These are phyloP conservation scores for Citrus maxima DNA, from an alignment of 345 rosid species.

Conservation along the genomic window DNA sequence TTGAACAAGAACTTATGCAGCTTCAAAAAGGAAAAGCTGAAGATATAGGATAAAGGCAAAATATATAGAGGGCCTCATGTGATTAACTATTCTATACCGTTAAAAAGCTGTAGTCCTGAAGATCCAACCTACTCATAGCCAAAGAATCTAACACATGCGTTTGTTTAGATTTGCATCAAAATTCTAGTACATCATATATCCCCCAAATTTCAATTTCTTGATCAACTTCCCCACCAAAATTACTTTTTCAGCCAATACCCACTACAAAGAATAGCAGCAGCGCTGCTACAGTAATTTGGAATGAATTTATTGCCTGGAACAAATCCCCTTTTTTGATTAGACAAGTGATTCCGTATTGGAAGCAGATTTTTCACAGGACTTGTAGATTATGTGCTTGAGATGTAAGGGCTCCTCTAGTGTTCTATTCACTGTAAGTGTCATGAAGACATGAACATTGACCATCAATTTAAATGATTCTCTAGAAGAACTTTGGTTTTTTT, in stretches of 20 bases:
- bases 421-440: background rate
- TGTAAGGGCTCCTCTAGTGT: background rate
- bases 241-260: background rate
- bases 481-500: too few relatives aligned
- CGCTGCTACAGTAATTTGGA: background rate
- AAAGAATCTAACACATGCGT: conserved; percentile 43
- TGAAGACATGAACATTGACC: background rate
- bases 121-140: conserved; percentile 22
- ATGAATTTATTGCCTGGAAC: background rate
- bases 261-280: background rate
- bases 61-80: conserved; percentile 13
- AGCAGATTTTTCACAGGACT: background rate
- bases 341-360: conserved; percentile 1
- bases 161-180: conserved; percentile 28
- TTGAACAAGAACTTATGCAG: background rate
- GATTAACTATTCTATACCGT: conserved; percentile 21
- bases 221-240: too few relatives aligned
- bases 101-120: conserved; percentile 24
- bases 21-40: background rate
- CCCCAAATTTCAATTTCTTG: conserved; percentile 9
- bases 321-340: conserved; percentile 10
- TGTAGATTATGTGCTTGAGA: background rate
- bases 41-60: background rate
- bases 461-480: background rate
- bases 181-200: conserved; percentile 17